Conservation (phyloP, 2,329 filamentous ascomycete species). For the Calonectria honghensis region DNA sequence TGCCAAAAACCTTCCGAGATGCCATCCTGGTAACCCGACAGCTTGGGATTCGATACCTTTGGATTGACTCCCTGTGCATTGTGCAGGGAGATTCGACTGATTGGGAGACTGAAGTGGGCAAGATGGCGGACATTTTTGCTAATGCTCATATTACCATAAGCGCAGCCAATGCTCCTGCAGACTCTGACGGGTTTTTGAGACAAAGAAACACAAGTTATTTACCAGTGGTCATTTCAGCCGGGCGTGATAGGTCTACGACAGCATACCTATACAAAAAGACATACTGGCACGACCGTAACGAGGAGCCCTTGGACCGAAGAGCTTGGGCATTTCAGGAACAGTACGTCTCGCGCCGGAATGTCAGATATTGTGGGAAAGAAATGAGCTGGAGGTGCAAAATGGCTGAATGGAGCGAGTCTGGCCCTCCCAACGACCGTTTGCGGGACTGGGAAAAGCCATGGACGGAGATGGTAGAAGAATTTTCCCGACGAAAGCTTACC, state of each 20-base stretch:
- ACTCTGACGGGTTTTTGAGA: neutral
- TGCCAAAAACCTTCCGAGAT: slow-evolving; percentile 25
- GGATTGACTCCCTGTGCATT: slow-evolving; percentile 30
- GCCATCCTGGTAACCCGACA: slow-evolving; percentile 28
- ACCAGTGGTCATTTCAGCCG: slow-evolving; percentile 17
- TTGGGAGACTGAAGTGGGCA: slow-evolving; percentile 26
- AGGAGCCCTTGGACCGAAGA: slow-evolving; percentile 18
- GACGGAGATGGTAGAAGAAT: slow-evolving; percentile 27
- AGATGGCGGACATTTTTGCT: slow-evolving; percentile 23
- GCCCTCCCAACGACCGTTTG: slow-evolving; percentile 14
- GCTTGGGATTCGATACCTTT: slow-evolving; percentile 26
- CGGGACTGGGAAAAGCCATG: slow-evolving; percentile 27
- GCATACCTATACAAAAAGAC: slow-evolving; percentile 26
- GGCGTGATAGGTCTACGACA: slow-evolving; percentile 4
- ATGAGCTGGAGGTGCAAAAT: slow-evolving; percentile 30
- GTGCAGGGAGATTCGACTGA: slow-evolving; percentile 27
- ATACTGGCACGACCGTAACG: slow-evolving; percentile 23
- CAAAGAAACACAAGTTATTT: neutral
- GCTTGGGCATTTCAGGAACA: slow-evolving; percentile 30
- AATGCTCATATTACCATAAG: slow-evolving; percentile 31
- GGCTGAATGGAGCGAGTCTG: slow-evolving; percentile 25
- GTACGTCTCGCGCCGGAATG: slow-evolving; percentile 28
- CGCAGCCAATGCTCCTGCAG: slow-evolving; percentile 6
- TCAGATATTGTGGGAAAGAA: slow-evolving; percentile 25
- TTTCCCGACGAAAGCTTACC: slow-evolving; percentile 23